A percentile compares a stretch with the other conserved stretches of the same genome.
Evolutionary conservation across 2,329 filamentous ascomycete species (phyloP).

Genomic region (Monilinia fructigena): DNA sequence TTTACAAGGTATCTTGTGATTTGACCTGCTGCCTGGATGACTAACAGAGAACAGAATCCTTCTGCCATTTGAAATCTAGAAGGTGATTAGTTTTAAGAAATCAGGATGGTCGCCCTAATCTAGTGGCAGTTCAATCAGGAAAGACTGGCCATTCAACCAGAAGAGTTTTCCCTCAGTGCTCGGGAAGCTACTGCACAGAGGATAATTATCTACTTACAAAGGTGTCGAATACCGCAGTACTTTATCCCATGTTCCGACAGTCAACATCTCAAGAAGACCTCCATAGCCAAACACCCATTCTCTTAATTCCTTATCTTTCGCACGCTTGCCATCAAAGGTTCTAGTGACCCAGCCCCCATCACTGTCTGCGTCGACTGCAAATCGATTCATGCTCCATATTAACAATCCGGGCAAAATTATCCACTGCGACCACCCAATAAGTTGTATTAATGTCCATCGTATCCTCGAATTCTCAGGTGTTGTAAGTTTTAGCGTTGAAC

Average conservation of each 20-base stretch:
- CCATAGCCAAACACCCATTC: conserved; percentile 89
- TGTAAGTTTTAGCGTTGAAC: conserved; percentile 75
- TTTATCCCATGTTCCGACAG: conserved; percentile 86
- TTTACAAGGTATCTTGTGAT: conserved; percentile 96
- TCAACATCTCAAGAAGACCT: conserved; percentile 75
- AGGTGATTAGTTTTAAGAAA: conserved; percentile 9
- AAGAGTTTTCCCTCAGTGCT: too few species aligned
- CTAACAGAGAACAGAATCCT: conserved; percentile 92
- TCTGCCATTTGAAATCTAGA: conserved; percentile 79
- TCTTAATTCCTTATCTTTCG: conserved; percentile 63
- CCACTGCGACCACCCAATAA: conserved; percentile 79
- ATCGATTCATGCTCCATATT: conserved; percentile 94
- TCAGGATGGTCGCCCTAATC: not conserved
- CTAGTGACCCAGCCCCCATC: conserved; percentile 76
- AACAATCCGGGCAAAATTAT: conserved; percentile 79
- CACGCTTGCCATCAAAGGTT: conserved; percentile 68
- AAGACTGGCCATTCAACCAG: too few species aligned
- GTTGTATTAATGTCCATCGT: conserved; percentile 66
- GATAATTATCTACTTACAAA: conserved; percentile 44
- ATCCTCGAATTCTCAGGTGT: conserved; percentile 78
- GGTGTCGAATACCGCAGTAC: conserved; percentile 86
- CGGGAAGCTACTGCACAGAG: not conserved
- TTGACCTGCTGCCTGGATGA: conserved; percentile 92
- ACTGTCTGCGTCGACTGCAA: conserved; percentile 81
- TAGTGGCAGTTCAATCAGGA: not conserved